Evolutionary conservation across 345 rosid species (phyloP).

Genomic region (Passiflora organensis): DNA sequence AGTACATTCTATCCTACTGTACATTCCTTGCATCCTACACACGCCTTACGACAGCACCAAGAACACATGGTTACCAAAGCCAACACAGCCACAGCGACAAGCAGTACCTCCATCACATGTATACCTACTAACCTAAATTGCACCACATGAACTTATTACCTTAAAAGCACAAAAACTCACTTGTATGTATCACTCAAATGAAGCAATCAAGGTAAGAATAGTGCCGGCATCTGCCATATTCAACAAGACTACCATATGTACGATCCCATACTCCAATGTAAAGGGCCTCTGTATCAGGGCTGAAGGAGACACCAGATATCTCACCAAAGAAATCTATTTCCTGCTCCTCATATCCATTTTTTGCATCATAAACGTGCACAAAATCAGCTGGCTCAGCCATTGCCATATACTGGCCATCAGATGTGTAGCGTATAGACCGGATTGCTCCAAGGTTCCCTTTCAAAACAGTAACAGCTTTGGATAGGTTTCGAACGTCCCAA

Average conservation of each 20-base stretch:
- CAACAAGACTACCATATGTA: constrained; percentile 54
- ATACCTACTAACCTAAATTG: too few species aligned
- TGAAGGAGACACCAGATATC: constrained; percentile 56
- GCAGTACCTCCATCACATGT: too few species aligned
- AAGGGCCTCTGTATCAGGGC: constrained; percentile 54
- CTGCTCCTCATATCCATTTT: constrained; percentile 33
- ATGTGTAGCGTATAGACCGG: constrained; percentile 47
- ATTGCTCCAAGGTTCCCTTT: constrained; percentile 64
- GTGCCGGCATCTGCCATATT: constrained; percentile 35
- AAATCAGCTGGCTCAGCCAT: constrained; percentile 66
- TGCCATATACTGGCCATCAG: constrained; percentile 51
- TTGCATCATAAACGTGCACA: constrained; percentile 49
- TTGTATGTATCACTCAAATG: constrained; percentile 18
- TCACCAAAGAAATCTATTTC: constrained; percentile 71
- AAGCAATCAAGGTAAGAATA: constrained; percentile 49
- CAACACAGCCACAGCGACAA: too few species aligned
- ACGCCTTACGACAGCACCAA: too few species aligned
- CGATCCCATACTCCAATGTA: constrained; percentile 62
- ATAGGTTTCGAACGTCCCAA: constrained; percentile 55
- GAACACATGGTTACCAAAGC: too few species aligned
- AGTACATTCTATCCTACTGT: too few species aligned
- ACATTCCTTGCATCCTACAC: too few species aligned
- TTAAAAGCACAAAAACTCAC: not conserved
- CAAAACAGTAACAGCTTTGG: constrained; percentile 31
- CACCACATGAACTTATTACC: too few species aligned